Evolutionary conservation across 2,329 filamentous ascomycete species (phyloP), one percentile per base, ranked within the genome.

Genomic region (Aspergillus sp.): DNA sequence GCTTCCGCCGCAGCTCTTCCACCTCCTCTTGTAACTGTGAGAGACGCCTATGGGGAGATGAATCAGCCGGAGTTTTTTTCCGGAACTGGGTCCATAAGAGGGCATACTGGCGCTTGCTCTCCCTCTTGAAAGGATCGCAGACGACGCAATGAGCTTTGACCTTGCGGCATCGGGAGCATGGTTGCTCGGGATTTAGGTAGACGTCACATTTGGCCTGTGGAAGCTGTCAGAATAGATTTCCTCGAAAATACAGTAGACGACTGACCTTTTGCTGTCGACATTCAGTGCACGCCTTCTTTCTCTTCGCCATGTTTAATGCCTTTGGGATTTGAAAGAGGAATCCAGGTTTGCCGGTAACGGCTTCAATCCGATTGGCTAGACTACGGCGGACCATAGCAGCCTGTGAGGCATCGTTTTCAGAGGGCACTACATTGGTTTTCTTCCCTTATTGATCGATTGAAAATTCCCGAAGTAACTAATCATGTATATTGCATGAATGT

Each of bases 181-280:
- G 64, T 28, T 60, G 51, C 36, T 57, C 57, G 5, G 59, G 60
- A 45, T 64, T 59, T 19, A 68, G 42, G 40, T 62, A 66, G 2
- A 66, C 67, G 52, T 72, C 67, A 42, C 69, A 72, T 57, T 59
- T 65, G 2, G 64, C 63, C 64, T 68, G 33, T 19, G 19, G 28
- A 9, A 3, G 5, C 4, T 12, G 10, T 29, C 7, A 42, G 29
- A n/a, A 5, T 5, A 28, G 7, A 4, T 41, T 29, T 28, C 40
- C 2, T 8, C 4, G n/a, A 12, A 10, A 4, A 6, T n/a, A 8
- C 7, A 8, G 7, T 26, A 8, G 2, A 1, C 5, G 1, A 39
- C 8, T 9, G 1, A 69, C 67, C 61, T 72, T 72, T 52, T 72
- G 69, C 50, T 72, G 69, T 35, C 68, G 59, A 54, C 69, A 72